Conservation (phyloP, 1,139 yeast genomes). For the Pneumocystis murina region DNA sequence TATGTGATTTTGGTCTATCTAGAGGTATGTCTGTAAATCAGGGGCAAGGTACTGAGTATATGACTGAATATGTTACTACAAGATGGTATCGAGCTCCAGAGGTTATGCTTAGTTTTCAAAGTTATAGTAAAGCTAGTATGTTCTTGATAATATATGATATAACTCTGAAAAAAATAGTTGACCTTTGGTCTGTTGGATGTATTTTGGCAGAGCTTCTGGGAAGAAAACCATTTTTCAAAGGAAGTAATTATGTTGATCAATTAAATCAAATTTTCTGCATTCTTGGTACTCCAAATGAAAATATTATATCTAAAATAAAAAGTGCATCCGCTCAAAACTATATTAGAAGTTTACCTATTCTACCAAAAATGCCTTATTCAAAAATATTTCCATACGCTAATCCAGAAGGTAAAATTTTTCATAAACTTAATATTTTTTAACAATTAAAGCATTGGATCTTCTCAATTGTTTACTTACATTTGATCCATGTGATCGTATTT, state of each 20-base stretch:
- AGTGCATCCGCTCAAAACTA: constrained; percentile 73
- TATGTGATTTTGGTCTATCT: constrained; percentile 93
- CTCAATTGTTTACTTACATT: constrained; percentile 69
- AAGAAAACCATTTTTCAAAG: constrained; percentile 82
- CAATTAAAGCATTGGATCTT: constrained; percentile 55
- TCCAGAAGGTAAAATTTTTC: constrained; percentile 27
- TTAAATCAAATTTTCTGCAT: constrained; percentile 72
- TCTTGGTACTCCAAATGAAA: constrained; percentile 82
- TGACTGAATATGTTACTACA: constrained; percentile 95
- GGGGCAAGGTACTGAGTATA: constrained; percentile 72
- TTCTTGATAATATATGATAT: background rate
- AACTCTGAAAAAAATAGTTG: constrained; percentile 28
- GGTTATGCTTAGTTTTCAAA: constrained; percentile 82
- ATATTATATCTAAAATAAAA: constrained; percentile 69
- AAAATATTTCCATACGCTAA: constrained; percentile 70
- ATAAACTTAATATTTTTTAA: background rate
- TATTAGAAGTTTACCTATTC: constrained; percentile 68
- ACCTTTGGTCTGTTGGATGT: constrained; percentile 95
- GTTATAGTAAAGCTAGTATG: constrained; percentile 70
- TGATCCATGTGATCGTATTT: constrained; percentile 74
- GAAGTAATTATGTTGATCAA: constrained; percentile 92
- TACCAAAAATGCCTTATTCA: constrained; percentile 66
- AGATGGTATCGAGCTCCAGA: constrained; percentile 98
- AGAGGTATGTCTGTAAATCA: constrained; percentile 83
- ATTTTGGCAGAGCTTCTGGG: constrained; percentile 86